Evolutionary conservation across 164 flowering plant genomes (phyloP).

Genomic region (Aristolochia californica): DNA sequence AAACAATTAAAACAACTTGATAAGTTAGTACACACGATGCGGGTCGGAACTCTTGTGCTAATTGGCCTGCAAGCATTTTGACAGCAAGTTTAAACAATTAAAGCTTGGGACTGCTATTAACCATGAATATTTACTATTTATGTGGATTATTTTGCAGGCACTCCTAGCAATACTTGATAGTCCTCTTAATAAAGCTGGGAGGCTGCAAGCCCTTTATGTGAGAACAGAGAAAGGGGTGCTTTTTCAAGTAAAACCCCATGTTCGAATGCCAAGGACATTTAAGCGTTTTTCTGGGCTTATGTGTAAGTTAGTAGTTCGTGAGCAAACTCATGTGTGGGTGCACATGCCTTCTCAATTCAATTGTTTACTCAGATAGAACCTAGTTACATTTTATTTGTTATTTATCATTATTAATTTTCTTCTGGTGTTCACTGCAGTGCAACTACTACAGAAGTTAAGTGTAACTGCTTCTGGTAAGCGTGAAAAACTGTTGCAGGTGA

Average conservation of each 20-base stretch:
- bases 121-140: neutral
- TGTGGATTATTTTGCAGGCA: constrained; percentile 36
- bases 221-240: constrained; percentile 82
- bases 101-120: neutral
- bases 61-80: neutral
- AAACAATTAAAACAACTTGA: neutral
- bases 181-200: constrained; percentile 75
- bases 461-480: constrained; percentile 59
- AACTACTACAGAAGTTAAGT: constrained; percentile 66
- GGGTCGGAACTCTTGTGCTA: neutral
- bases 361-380: neutral
- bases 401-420: neutral
- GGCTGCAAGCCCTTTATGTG: constrained; percentile 65
- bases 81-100: neutral
- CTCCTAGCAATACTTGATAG: constrained; percentile 72
- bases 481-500: constrained; percentile 70
- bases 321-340: neutral
- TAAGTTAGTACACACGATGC: too few relatives aligned
- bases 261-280: constrained; percentile 87
- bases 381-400: neutral
- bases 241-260: constrained; percentile 81
- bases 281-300: constrained; percentile 81
- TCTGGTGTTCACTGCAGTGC: constrained; percentile 41
- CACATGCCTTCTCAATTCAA: neutral
- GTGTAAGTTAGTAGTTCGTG: constrained; percentile 56